phyloP scores from a whole-genome alignment of 2,329 filamentous ascomycete genomes.

The Drechslerella dactyloides region DNA sequence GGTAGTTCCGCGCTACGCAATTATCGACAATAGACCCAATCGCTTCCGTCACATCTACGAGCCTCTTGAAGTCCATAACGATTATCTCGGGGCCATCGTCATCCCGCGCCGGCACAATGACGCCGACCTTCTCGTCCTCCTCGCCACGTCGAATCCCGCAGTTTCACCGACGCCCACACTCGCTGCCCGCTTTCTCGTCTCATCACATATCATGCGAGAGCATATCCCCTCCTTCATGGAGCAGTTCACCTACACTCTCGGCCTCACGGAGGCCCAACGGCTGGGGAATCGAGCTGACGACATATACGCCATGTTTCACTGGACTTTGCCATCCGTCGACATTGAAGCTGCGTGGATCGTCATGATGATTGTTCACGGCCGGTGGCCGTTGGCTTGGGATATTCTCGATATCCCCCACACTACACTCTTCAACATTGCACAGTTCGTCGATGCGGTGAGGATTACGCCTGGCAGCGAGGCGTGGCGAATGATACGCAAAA shows the following conservation, averaged over 20 bases:
- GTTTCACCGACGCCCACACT: neutral
- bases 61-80: neutral
- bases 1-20: neutral
- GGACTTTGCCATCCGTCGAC: slow-evolving; percentile 9
- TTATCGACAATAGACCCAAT: neutral
- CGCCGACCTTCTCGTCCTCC: slow-evolving; percentile 12
- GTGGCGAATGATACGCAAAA: neutral
- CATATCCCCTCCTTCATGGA: slow-evolving; percentile 16
- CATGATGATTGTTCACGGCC: slow-evolving; percentile 23
- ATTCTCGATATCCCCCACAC: slow-evolving; percentile 21
- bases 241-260: neutral
- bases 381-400: slow-evolving; percentile 15
- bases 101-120: slow-evolving; percentile 10
- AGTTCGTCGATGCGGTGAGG: neutral
- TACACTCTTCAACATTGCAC: slow-evolving; percentile 12
- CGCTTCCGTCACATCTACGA: neutral
- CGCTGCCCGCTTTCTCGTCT: slow-evolving; percentile 25
- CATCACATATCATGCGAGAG: neutral
- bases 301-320: slow-evolving; percentile 15
- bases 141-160: slow-evolving; percentile 6
- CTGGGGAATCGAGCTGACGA: neutral
- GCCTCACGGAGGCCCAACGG: slow-evolving; percentile 10
- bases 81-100: slow-evolving; percentile 10
- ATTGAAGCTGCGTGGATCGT: slow-evolving; percentile 24
- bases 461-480: neutral